Evolutionary conservation across 108 stramenopile species (phyloP).

Genomic region (Skeletonema menzelii): DNA sequence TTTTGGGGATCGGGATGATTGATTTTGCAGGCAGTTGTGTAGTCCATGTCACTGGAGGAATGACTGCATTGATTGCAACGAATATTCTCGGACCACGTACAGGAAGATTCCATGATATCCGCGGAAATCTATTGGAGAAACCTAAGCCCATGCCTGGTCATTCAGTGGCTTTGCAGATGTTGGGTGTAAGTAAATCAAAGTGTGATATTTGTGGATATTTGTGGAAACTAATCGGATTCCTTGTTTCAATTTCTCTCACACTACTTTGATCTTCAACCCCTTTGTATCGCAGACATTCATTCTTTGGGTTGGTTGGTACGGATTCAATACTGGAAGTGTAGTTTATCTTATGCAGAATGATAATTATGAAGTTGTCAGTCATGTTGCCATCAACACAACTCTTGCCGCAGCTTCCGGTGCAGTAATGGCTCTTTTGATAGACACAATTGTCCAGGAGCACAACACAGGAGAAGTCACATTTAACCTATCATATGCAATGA

Average conservation of each 20-base stretch:
- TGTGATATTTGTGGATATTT: neutral
- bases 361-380: conserved; percentile 44
- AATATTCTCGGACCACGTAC: conserved; percentile 81
- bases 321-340: conserved; percentile 90
- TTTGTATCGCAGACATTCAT: conserved; percentile 65
- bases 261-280: neutral
- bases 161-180: conserved; percentile 61
- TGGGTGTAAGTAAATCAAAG: neutral
- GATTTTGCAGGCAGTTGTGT: conserved; percentile 94
- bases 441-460: conserved; percentile 51
- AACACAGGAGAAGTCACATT: conserved; percentile 65
- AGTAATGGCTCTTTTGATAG: conserved; percentile 60
- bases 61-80: conserved; percentile 79
- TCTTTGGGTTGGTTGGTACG: conserved; percentile 94
- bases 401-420: conserved; percentile 66
- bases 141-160: conserved; percentile 75
- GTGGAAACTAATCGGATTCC: neutral
- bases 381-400: conserved; percentile 82
- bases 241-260: neutral
- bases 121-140: conserved; percentile 56
- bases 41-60: conserved; percentile 92
- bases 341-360: conserved; percentile 39
- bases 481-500: conserved; percentile 61
- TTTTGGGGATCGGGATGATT: conserved; percentile 62
- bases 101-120: conserved; percentile 81